A percentile compares a stretch with the other conserved stretches of the same genome.
Conservation (phyloP, 768 basidiomycete species). For the Calvatia gigantea region DNA sequence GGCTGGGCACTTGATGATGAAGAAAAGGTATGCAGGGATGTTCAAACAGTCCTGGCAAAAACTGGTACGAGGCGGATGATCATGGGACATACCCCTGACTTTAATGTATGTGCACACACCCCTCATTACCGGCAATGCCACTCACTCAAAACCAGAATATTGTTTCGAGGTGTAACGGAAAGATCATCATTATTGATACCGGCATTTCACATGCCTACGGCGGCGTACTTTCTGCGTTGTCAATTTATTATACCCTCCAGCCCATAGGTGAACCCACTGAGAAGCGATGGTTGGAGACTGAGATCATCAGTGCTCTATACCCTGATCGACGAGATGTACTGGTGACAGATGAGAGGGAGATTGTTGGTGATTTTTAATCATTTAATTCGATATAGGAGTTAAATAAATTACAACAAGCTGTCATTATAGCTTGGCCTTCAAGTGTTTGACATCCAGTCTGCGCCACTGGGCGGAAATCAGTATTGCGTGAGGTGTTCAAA, state of each 20-base stretch:
- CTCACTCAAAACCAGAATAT: constrained; percentile 51
- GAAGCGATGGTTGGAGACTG: constrained; percentile 54
- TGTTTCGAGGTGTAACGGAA: constrained; percentile 83
- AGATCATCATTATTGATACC: constrained; percentile 94
- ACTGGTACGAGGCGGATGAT: constrained; percentile 87
- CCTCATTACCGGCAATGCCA: background rate
- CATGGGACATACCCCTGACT: constrained; percentile 97
- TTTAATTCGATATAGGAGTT: constrained; percentile 4
- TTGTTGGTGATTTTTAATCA: constrained; percentile 35
- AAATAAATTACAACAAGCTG: constrained; percentile 22
- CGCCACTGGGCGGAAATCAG: constrained; percentile 30
- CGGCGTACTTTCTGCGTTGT: constrained; percentile 86
- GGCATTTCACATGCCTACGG: constrained; percentile 97
- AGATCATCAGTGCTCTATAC: constrained; percentile 68
- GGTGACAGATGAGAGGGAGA: constrained; percentile 43
- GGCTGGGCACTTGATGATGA: constrained; percentile 85
- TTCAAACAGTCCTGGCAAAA: constrained; percentile 64
- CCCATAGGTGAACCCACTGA: constrained; percentile 43
- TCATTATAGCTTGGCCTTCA: constrained; percentile 27
- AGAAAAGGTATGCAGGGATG: constrained; percentile 62
- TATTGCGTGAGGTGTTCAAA: background rate
- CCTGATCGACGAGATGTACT: constrained; percentile 46
- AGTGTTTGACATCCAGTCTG: constrained; percentile 29
- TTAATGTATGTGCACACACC: constrained; percentile 42
- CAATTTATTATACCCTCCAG: constrained; percentile 79